Base-by-base conservation (phyloP, 2,329 filamentous ascomycete genomes). In the Fusarium sp. region DNA sequence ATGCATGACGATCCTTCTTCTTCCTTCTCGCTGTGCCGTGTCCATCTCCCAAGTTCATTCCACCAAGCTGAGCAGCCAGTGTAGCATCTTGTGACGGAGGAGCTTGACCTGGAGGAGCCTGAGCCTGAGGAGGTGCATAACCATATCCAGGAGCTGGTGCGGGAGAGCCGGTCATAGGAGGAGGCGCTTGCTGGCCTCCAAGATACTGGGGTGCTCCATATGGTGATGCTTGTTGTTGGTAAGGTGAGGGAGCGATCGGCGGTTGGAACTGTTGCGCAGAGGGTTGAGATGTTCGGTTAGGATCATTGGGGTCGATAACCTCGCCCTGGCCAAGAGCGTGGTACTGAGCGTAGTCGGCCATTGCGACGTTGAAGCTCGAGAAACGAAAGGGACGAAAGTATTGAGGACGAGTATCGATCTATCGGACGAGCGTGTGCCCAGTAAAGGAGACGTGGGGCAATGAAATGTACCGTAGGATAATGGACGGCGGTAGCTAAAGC, bases 1-100 rank as follows among this genome's bases (percentile, higher is more conserved):
- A 93, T 72, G 95, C 96, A 83, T 98, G 96, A 67, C 94, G 90
- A 81, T 98, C 93, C 88, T 97, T 98, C 90, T 97, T 98, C 87
- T 95, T 94, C 82, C 87, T 93, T 81, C 90, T 88, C 64, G 83
- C 83, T 5, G 85, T 85, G 54, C 88, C 81, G 40, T 86, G 85
- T 50, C 86, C 82, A 38, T 81, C 79, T 38, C 88, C 90, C 75
- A 97, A 85, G 44, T 88, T 91, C 88, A 97, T 89, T 68, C 90
- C 91, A 46, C 92, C 91, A 92, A 97, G 93, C 82, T 97, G 94
- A 62, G 90, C 88, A 52, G 91, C 88, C 67, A 94, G 81, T 21
- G 85, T 86, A 62, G 80, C 83, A 76, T 90, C 87, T 64, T 83
- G 83, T 61, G 81, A 79, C 44, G 81, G 79, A 28, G 81, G 78